These are phyloP conservation scores for Monosporascus cannonballus DNA, from an alignment of 2,329 filamentous ascomycete genomes.

Conservation along the genomic window DNA sequence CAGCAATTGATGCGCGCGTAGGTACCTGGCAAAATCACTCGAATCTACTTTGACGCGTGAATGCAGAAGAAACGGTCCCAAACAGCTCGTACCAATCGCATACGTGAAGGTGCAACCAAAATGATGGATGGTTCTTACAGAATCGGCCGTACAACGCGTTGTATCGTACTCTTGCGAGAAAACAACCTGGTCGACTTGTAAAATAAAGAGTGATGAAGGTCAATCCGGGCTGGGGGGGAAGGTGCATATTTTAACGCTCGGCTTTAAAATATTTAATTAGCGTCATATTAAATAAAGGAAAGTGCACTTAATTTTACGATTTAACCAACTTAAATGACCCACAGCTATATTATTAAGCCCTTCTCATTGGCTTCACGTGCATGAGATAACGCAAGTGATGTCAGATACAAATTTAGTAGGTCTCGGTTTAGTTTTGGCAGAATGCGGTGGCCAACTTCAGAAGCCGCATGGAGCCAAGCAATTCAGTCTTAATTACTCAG, in stretches of 20 bases:
- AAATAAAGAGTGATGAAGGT: conserved; percentile 5
- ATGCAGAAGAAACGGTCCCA: too few relatives aligned
- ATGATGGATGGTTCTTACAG: too few relatives aligned
- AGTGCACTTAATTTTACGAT: conserved; percentile 8
- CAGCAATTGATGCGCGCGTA: too few relatives aligned
- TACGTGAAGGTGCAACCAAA: too few relatives aligned
- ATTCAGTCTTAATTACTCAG: too few relatives aligned
- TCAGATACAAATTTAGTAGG: neutral
- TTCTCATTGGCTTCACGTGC: neutral
- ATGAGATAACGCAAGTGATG: neutral
- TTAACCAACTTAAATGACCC: conserved; percentile 14
- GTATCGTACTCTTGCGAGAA: too few relatives aligned
- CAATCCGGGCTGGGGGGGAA: conserved; percentile 5
- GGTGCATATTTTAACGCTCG: conserved; percentile 11
- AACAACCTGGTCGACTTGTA: neutral
- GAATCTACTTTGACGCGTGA: too few relatives aligned
- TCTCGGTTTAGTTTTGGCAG: neutral
- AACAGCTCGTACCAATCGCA: too few relatives aligned
- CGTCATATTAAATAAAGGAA: conserved; percentile 13
- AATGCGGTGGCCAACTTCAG: neutral
- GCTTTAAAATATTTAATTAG: conserved; percentile 12
- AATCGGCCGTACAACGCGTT: too few relatives aligned
- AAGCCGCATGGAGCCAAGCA: too few relatives aligned
- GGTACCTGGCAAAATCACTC: too few relatives aligned
- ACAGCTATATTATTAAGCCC: conserved; percentile 1